Evolutionary conservation across 2,329 filamentous ascomycete genomes (phyloP).

Genomic region (Sporothrix brasiliensis): DNA sequence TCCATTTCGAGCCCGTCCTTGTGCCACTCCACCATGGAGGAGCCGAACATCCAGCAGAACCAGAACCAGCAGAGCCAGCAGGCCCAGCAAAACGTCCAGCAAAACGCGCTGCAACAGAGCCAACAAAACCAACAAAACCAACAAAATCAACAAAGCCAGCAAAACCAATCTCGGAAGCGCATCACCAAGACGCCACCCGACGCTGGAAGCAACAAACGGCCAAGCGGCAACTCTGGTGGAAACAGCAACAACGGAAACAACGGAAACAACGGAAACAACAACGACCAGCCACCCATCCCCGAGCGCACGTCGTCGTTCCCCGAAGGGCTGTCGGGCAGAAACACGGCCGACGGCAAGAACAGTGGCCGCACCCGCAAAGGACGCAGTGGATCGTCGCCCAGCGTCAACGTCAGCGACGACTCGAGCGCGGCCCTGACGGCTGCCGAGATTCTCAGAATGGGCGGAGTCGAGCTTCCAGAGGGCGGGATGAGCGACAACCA

Average conservation of each 20-base stretch:
- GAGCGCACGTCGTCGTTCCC: constrained; percentile 14
- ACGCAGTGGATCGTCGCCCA: background rate
- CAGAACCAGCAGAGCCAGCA: constrained; percentile 14
- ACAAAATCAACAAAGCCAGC: background rate
- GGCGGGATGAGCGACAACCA: background rate
- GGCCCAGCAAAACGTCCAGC: background rate
- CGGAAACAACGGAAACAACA: no score
- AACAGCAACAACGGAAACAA: background rate
- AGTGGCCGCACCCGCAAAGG: background rate
- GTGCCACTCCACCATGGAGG: background rate
- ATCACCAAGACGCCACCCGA: constrained; percentile 19
- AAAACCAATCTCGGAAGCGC: constrained; percentile 18
- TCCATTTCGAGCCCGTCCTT: background rate
- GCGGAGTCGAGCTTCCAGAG: background rate
- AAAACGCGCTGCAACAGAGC: background rate
- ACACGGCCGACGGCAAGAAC: background rate
- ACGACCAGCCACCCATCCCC: constrained; percentile 5
- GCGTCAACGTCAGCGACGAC: background rate
- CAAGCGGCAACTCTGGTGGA: constrained; percentile 8
- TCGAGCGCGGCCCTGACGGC: constrained; percentile 5
- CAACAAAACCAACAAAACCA: background rate
- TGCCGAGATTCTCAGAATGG: background rate
- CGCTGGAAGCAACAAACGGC: constrained; percentile 1
- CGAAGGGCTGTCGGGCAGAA: background rate
- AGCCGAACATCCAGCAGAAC: background rate